Evolutionary conservation across 805 yeast species (phyloP).

Genomic region (Kuraishia hungarica): DNA sequence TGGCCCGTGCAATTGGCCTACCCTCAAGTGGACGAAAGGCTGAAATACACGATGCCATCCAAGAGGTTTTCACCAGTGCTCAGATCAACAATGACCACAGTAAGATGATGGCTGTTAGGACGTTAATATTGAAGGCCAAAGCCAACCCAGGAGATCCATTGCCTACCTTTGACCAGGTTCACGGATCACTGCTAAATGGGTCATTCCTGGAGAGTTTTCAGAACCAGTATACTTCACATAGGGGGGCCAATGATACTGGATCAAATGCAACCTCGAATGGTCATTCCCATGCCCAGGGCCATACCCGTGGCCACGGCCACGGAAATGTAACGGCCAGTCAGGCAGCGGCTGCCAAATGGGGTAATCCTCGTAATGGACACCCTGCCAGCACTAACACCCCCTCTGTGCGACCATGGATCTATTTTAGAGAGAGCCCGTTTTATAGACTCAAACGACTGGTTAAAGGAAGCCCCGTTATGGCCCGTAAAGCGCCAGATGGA

Average conservation of each 20-base stretch:
- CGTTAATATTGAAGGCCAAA: slow-evolving; percentile 32
- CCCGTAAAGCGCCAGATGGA: slow-evolving; percentile 28
- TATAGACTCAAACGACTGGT: slow-evolving; percentile 39
- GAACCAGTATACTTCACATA: not conserved
- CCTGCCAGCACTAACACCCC: slow-evolving; percentile 10
- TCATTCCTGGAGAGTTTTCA: not conserved
- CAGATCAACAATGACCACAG: slow-evolving; percentile 26
- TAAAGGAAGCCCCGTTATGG: slow-evolving; percentile 37
- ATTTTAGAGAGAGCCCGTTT: slow-evolving; percentile 49
- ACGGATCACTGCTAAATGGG: slow-evolving; percentile 1
- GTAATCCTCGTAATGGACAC: not conserved
- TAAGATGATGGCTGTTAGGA: slow-evolving; percentile 34
- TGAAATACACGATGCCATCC: slow-evolving; percentile 47
- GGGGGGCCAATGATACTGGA: too few relatives aligned
- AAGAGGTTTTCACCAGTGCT: slow-evolving; percentile 35
- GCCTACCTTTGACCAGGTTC: slow-evolving; percentile 4
- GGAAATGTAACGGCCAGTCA: not conserved
- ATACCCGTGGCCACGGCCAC: too few relatives aligned
- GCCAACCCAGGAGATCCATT: slow-evolving; percentile 10
- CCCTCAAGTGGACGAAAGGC: slow-evolving; percentile 51
- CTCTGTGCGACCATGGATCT: slow-evolving; percentile 26
- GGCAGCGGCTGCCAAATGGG: not conserved
- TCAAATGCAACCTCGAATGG: too few relatives aligned
- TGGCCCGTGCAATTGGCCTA: slow-evolving; percentile 42
- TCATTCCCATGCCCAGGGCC: not conserved